Evolutionary conservation across 2,329 filamentous ascomycete genomes (phyloP).

Genomic region (Fusarium acutatum): DNA sequence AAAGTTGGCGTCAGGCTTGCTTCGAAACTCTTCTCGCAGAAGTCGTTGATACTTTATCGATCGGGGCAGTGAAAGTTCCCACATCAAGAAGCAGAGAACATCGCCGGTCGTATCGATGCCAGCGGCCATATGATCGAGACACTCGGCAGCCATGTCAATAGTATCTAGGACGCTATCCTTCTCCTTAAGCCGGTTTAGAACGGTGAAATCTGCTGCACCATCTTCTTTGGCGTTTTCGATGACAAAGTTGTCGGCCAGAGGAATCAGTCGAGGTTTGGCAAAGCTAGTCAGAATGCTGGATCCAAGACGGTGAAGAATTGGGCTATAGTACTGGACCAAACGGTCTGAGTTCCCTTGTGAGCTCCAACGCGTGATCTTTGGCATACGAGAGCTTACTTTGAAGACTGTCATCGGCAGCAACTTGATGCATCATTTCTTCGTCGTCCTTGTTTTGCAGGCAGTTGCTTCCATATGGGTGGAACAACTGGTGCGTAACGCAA

Average conservation of each 20-base stretch:
- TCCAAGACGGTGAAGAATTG: conserved; percentile 58
- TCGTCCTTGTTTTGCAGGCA: conserved; percentile 65
- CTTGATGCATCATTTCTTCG: conserved; percentile 72
- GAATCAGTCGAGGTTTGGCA: conserved; percentile 64
- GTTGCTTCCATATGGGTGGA: conserved; percentile 70
- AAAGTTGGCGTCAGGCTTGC: conserved; percentile 50
- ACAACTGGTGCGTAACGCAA: conserved; percentile 74
- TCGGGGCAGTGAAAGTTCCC: conserved; percentile 70
- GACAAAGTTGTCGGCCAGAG: conserved; percentile 67
- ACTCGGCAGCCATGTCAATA: conserved; percentile 71
- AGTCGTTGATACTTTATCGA: conserved; percentile 60
- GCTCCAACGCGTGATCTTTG: background rate
- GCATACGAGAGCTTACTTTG: conserved; percentile 59
- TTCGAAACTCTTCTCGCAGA: conserved; percentile 61
- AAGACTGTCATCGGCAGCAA: conserved; percentile 73
- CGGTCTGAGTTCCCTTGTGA: conserved; percentile 56
- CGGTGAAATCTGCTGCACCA: conserved; percentile 61
- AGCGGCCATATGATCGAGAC: conserved; percentile 75
- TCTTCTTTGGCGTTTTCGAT: conserved; percentile 58
- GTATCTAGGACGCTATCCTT: conserved; percentile 57
- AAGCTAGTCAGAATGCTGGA: conserved; percentile 57
- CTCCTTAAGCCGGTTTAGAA: conserved; percentile 66
- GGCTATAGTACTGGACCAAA: conserved; percentile 66
- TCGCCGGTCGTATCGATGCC: conserved; percentile 79
- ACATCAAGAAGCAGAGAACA: conserved; percentile 75